These are phyloP conservation scores for Phaeosphaeriaceae sp. DNA, from an alignment of 2,329 filamentous ascomycete genomes.

Conservation along the genomic window DNA sequence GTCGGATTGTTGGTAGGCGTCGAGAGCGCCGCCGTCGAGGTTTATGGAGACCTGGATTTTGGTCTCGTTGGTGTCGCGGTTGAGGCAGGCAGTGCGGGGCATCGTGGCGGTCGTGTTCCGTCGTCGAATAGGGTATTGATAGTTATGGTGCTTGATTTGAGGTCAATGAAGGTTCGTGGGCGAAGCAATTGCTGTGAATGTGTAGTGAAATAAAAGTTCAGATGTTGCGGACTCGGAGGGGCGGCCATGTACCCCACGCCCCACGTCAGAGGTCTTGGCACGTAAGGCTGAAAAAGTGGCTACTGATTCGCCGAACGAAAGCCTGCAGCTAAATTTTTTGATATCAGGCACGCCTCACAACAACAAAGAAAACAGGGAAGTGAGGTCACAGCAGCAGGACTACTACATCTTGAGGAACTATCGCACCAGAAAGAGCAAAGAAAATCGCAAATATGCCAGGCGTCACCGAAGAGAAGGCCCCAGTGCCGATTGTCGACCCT, in stretches of 20 bases:
- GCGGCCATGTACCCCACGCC: conserved; percentile 22
- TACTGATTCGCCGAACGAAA: conserved; percentile 29
- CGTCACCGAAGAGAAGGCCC: conserved; percentile 25
- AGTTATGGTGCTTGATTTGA: not conserved
- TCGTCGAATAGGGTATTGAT: not conserved
- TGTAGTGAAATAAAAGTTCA: conserved; percentile 30
- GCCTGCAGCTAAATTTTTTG: conserved; percentile 35
- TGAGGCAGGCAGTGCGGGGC: conserved; percentile 75
- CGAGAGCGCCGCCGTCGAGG: conserved; percentile 81
- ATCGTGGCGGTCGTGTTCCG: conserved; percentile 25
- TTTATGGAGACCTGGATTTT: conserved; percentile 93
- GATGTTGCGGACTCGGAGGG: conserved; percentile 16
- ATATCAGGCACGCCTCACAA: conserved; percentile 24
- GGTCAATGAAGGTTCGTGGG: not conserved
- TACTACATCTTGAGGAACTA: not conserved
- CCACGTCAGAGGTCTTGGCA: conserved; percentile 33
- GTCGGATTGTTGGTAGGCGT: conserved; percentile 55
- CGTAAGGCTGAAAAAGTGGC: conserved; percentile 37
- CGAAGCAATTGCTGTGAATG: not conserved
- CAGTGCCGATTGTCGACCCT: conserved; percentile 30
- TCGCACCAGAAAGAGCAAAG: conserved; percentile 11
- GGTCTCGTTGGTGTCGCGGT: conserved; percentile 96
- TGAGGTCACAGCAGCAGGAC: not conserved
- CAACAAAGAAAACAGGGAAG: not conserved
- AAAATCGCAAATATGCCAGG: conserved; percentile 24